Evolutionary conservation across 2,329 filamentous ascomycete species (phyloP).

Genomic region (Hypoxylon sp.): DNA sequence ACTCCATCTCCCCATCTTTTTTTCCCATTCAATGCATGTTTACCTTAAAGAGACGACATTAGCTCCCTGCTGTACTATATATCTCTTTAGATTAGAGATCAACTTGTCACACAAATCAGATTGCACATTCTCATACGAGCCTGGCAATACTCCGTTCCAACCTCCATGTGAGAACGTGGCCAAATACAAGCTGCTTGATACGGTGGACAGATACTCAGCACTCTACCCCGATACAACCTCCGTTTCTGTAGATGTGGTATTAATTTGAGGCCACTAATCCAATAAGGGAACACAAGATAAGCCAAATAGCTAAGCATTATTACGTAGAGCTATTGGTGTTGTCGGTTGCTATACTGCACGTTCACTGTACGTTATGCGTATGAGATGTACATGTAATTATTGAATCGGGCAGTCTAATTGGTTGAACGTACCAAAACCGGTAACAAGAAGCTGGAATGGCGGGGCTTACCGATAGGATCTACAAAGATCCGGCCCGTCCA

Average conservation of each 20-base stretch:
- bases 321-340: too few relatives aligned
- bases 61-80: not conserved
- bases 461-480: constrained; percentile 38
- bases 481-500: constrained; percentile 40
- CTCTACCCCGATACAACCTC: not conserved
- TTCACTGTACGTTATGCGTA: too few relatives aligned
- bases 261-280: not conserved
- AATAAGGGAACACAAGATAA: not conserved
- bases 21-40: constrained; percentile 11
- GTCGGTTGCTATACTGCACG: too few relatives aligned
- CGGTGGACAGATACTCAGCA: not conserved
- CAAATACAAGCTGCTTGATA: not conserved
- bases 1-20: constrained; percentile 10
- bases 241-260: not conserved
- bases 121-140: not conserved
- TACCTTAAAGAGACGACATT: constrained; percentile 27
- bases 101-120: not conserved
- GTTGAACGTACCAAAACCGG: constrained; percentile 21
- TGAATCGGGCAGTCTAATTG: constrained; percentile 20
- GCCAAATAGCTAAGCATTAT: too few relatives aligned
- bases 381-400: not conserved
- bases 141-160: not conserved
- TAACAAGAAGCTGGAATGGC: constrained; percentile 12
- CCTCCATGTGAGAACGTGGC: constrained; percentile 7
- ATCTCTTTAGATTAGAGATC: not conserved